These are phyloP conservation scores for Trichosporon faecale DNA, from an alignment of 1,284 basidiomycete species.

Conservation along the genomic window DNA sequence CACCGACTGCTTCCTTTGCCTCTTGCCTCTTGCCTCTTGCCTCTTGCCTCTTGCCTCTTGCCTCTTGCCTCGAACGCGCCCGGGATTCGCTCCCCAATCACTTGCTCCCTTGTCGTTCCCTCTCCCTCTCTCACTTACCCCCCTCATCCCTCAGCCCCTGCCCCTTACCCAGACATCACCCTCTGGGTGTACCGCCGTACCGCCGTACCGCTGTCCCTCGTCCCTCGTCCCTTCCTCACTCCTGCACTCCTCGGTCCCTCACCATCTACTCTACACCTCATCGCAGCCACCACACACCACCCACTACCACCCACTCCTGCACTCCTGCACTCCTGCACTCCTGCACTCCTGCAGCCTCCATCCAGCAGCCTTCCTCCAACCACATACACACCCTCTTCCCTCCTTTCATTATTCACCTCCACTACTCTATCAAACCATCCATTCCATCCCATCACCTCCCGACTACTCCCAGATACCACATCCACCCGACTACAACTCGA, in stretches of 20 bases:
- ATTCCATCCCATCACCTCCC: background rate
- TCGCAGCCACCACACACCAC: background rate
- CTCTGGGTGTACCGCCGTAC: background rate
- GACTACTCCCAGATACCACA: background rate
- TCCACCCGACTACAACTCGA: background rate
- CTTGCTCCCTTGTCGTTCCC: background rate
- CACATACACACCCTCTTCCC: background rate
- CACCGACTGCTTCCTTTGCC: background rate
- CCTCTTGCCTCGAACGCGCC: background rate
- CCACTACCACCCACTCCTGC: background rate
- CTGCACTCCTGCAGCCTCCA: background rate
- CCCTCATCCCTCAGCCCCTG: background rate
- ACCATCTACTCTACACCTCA: background rate
- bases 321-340: no score
- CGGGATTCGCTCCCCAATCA: background rate
- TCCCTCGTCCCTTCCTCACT: background rate
- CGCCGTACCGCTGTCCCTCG: background rate
- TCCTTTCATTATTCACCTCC: constrained; percentile 2
- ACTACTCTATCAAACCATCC: background rate
- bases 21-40: background rate
- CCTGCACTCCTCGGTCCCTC: background rate
- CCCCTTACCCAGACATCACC: background rate
- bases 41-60: background rate
- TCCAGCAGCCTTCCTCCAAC: background rate
- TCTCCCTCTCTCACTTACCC: background rate